A percentile compares a stretch with the other conserved stretches of the same genome.
Conservation (phyloP, 345 rosid species). For the Kernera saxatilis region DNA sequence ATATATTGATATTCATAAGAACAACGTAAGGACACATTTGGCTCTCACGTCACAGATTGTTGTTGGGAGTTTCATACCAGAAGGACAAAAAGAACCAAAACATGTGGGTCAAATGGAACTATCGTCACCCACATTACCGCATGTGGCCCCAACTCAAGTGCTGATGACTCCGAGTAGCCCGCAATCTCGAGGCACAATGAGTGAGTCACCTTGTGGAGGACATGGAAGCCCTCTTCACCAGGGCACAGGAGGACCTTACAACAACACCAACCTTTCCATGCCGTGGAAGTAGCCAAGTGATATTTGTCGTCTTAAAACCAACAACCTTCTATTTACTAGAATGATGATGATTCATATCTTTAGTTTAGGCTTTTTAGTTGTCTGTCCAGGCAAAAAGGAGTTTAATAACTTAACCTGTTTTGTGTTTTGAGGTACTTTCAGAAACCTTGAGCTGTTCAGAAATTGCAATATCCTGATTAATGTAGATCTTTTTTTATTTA, state of each 20-base stretch:
- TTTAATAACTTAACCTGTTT: not conserved
- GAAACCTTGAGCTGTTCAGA: constrained; percentile 1
- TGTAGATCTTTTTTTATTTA: constrained; percentile 1
- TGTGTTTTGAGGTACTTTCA: not conserved
- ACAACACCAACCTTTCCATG: constrained; percentile 41
- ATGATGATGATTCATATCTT: not conserved
- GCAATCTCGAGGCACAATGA: constrained; percentile 48
- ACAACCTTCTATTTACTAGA: not conserved
- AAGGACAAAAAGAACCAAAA: constrained; percentile 44
- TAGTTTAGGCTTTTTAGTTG: constrained; percentile 8
- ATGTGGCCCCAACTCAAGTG: constrained; percentile 6
- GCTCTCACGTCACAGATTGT: constrained; percentile 40
- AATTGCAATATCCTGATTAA: not conserved
- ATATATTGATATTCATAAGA: not conserved
- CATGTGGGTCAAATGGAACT: constrained; percentile 35
- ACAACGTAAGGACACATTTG: not conserved
- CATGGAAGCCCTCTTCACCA: constrained; percentile 59
- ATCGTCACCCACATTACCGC: constrained; percentile 1
- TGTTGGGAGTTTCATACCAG: constrained; percentile 61
- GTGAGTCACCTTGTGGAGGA: constrained; percentile 56
- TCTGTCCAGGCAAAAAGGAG: not conserved
- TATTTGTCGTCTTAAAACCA: not conserved
- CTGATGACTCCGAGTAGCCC: constrained; percentile 42
- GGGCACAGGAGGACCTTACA: constrained; percentile 42
- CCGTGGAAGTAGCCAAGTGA: constrained; percentile 48